Conservation (phyloP, 495 filamentous ascomycete species). For the Lineolata rhizophorae region DNA sequence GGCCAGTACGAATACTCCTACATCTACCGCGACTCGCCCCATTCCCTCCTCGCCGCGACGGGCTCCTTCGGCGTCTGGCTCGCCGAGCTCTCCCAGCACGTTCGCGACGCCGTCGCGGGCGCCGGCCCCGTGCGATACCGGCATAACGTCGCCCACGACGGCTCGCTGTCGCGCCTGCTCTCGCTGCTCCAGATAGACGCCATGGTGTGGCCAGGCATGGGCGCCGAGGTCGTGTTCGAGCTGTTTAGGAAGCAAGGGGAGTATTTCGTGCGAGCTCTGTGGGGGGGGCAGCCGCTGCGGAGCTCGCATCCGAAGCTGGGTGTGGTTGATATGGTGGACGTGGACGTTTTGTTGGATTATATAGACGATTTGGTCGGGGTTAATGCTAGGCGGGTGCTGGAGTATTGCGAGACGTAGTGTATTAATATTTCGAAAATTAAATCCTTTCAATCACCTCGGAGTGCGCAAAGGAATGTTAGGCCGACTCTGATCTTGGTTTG, state of each 20-base stretch:
- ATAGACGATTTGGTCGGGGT: constrained; percentile 38
- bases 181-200: constrained; percentile 37
- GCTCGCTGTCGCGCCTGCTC: constrained; percentile 36
- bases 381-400: background rate
- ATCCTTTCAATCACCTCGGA: too few relatives aligned
- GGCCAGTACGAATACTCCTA: constrained; percentile 51
- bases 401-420: background rate
- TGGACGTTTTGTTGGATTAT: constrained; percentile 35
- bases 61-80: constrained; percentile 39
- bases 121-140: constrained; percentile 25
- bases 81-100: constrained; percentile 35
- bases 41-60: constrained; percentile 30
- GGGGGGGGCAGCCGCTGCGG: constrained; percentile 34
- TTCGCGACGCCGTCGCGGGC: constrained; percentile 24
- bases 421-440: too few relatives aligned
- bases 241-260: constrained; percentile 21
- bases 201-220: constrained; percentile 64
- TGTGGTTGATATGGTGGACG: constrained; percentile 36
- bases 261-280: constrained; percentile 35
- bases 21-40: constrained; percentile 35
- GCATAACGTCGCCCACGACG: constrained; percentile 53
- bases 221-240: constrained; percentile 47
- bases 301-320: constrained; percentile 37
- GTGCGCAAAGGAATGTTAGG: too few relatives aligned
- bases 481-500: too few relatives aligned